Conservation (phyloP, 345 rosid species). For the Stellera chamaejasme region DNA sequence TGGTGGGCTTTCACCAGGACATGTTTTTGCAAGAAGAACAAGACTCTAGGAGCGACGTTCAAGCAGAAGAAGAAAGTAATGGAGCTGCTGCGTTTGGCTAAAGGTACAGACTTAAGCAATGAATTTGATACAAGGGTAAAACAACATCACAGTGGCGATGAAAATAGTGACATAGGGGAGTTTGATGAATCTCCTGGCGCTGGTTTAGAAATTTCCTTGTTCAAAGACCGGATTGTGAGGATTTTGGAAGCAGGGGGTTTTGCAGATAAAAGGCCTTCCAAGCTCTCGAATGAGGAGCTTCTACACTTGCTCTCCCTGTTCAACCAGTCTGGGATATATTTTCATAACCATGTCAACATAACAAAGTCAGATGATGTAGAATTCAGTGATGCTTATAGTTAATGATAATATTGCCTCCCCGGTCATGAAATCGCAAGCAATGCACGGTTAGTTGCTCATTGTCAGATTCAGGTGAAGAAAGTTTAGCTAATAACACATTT, state of each 20-base stretch:
- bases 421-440: no score
- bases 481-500: no score
- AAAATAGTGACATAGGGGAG: conserved; percentile 14
- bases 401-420: not conserved
- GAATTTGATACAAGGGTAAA: not conserved
- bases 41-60: conserved; percentile 78
- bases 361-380: conserved; percentile 14
- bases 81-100: conserved; percentile 44
- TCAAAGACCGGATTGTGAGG: conserved; percentile 48
- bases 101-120: not conserved
- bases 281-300: conserved; percentile 53
- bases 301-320: conserved; percentile 54
- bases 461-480: no score
- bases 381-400: conserved; percentile 14
- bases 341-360: conserved; percentile 28
- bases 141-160: conserved; percentile 8
- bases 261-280: conserved; percentile 76
- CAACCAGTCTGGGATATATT: conserved; percentile 62
- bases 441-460: no score
- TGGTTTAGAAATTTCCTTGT: conserved; percentile 32
- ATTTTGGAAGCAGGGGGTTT: conserved; percentile 41
- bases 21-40: conserved; percentile 79
- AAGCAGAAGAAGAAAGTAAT: conserved; percentile 84
- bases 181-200: conserved; percentile 8
- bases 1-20: conserved; percentile 77